Evolutionary conservation across 2,329 filamentous ascomycete species (phyloP).

Genomic region (Coniochaeta sp.): DNA sequence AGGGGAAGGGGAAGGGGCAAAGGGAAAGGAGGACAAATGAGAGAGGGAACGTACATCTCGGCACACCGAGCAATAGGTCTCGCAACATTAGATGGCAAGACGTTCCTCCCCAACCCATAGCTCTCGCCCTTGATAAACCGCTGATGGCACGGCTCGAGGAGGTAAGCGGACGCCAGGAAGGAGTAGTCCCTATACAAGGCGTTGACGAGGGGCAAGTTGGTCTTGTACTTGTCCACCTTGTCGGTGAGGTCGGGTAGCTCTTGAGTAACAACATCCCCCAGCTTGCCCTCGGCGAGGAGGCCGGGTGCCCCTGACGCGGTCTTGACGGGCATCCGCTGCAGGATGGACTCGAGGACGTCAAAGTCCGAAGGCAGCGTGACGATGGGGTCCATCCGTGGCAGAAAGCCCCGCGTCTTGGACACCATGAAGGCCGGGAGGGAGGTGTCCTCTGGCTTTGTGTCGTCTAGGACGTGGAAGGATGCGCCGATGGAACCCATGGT

Average conservation of each 20-base stretch:
- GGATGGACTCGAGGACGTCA: conserved; percentile 61
- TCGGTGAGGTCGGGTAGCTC: conserved; percentile 71
- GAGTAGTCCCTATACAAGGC: conserved; percentile 88
- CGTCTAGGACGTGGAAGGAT: conserved; percentile 54
- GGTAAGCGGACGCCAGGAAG: conserved; percentile 81
- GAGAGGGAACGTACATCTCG: conserved; percentile 62
- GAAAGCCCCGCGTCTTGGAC: conserved; percentile 66
- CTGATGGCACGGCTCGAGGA: conserved; percentile 87
- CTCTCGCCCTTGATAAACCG: conserved; percentile 61
- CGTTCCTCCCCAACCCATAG: conserved; percentile 72
- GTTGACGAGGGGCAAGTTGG: conserved; percentile 73
- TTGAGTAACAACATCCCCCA: conserved; percentile 68
- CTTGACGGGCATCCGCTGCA: conserved; percentile 72
- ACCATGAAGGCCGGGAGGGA: conserved; percentile 72
- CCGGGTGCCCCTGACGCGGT: conserved; percentile 68
- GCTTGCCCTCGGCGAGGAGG: conserved; percentile 64
- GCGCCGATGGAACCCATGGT: conserved; percentile 34
- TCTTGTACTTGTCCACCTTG: conserved; percentile 63
- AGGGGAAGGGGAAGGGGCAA: conserved; percentile 5
- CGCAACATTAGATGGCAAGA: conserved; percentile 68
- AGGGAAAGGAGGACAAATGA: no score
- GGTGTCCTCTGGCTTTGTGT: conserved; percentile 54
- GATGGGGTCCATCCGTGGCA: conserved; percentile 60
- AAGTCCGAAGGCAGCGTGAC: conserved; percentile 66
- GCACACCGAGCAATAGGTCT: conserved; percentile 77